These are phyloP conservation scores for Cryptosporidium xiaoi DNA, from an alignment of 169 alveolate species.

Conservation along the genomic window DNA sequence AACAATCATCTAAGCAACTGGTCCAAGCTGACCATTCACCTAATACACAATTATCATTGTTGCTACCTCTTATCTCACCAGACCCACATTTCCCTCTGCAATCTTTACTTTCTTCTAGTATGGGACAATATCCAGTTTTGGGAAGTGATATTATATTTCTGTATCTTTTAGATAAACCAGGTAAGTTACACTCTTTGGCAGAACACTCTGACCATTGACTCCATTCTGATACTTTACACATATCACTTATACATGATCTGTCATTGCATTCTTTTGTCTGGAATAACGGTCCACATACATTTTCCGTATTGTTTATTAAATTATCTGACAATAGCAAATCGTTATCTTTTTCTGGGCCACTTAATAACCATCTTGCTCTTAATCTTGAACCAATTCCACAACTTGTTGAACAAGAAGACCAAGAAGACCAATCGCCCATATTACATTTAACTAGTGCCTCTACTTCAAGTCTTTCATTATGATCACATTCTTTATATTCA, in stretches of 20 bases:
- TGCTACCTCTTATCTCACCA: not conserved
- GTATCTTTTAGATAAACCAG: constrained; percentile 52
- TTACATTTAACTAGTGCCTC: constrained; percentile 53
- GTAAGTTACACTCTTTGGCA: constrained; percentile 13
- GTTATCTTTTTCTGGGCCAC: constrained; percentile 73
- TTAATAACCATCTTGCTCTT: constrained; percentile 73
- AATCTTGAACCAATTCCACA: constrained; percentile 77
- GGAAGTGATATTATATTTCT: constrained; percentile 35
- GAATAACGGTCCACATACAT: constrained; percentile 63
- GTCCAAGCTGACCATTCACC: constrained; percentile 82
- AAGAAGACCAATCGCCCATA: constrained; percentile 79
- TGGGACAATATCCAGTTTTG: constrained; percentile 40
- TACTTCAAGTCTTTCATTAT: constrained; percentile 12
- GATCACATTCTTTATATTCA: constrained; percentile 33
- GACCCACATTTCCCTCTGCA: constrained; percentile 32
- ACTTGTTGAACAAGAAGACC: constrained; percentile 77
- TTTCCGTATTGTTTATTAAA: constrained; percentile 21
- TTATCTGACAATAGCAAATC: constrained; percentile 32
- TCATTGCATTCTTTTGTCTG: constrained; percentile 55
- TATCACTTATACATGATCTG: constrained; percentile 50
- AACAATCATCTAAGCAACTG: constrained; percentile 76
- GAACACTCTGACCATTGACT: constrained; percentile 78
- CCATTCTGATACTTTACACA: constrained; percentile 80
- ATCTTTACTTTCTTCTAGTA: constrained; percentile 43
- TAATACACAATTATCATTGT: constrained; percentile 75